A percentile compares a stretch with the other conserved stretches of the same genome.
These are phyloP conservation scores for Alternaria angustiovoidea DNA, from an alignment of 2,329 filamentous ascomycete genomes.

Conservation along the genomic window DNA sequence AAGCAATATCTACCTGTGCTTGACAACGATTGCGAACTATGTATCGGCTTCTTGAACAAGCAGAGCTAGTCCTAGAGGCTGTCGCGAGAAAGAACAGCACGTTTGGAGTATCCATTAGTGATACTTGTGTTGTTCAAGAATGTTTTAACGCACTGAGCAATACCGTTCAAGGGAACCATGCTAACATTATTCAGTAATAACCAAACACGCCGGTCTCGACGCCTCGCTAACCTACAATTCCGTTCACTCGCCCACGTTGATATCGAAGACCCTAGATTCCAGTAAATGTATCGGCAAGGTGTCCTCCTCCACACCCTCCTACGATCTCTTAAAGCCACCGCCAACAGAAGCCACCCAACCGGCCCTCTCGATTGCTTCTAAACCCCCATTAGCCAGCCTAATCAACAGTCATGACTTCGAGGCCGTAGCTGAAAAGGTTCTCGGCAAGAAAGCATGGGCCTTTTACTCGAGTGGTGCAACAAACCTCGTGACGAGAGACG, in stretches of 20 bases:
- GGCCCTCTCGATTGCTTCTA: constrained; percentile 18
- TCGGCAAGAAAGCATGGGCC: constrained; percentile 53
- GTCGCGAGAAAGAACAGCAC: neutral
- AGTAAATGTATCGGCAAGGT: constrained; percentile 25
- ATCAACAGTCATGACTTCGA: constrained; percentile 57
- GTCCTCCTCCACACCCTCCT: neutral
- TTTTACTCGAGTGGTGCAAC: constrained; percentile 62
- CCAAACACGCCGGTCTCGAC: constrained; percentile 32
- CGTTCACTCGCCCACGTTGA: constrained; percentile 58
- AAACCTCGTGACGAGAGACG: constrained; percentile 57
- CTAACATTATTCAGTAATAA: constrained; percentile 18
- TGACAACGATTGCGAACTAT: neutral
- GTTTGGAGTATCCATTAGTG: neutral
- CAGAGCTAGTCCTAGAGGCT: neutral
- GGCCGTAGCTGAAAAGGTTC: constrained; percentile 47
- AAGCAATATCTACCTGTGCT: neutral
- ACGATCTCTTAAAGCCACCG: neutral
- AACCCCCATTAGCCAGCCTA: constrained; percentile 50
- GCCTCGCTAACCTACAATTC: constrained; percentile 56
- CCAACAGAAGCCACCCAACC: neutral
- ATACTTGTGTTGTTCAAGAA: neutral
- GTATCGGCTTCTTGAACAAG: neutral
- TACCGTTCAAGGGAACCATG: neutral
- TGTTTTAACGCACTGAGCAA: neutral
- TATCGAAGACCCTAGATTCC: constrained; percentile 43